Evolutionary conservation across 1,139 yeast genomes (phyloP).

Genomic region (Meyerozyma sp.): DNA sequence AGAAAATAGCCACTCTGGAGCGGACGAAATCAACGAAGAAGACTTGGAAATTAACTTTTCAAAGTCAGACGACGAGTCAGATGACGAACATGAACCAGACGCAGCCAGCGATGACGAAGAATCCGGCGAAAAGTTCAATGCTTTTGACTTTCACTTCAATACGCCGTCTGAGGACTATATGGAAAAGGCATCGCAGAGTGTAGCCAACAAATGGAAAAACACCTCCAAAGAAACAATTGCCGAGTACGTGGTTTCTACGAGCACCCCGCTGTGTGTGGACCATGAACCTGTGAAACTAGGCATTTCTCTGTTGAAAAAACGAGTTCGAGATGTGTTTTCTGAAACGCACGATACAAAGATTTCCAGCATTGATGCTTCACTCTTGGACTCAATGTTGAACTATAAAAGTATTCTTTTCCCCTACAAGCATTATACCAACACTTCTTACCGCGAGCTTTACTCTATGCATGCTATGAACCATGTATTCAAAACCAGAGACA

Average conservation of each 20-base stretch:
- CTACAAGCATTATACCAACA: slow-evolving; percentile 33
- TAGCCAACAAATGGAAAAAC: slow-evolving; percentile 23
- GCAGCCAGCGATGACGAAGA: slow-evolving; percentile 24
- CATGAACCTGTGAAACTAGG: neutral
- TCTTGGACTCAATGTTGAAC: slow-evolving; percentile 58
- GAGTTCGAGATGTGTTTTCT: slow-evolving; percentile 24
- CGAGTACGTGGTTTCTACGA: slow-evolving; percentile 1
- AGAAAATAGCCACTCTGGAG: slow-evolving; percentile 20
- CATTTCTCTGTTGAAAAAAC: slow-evolving; percentile 19
- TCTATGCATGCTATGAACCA: slow-evolving; percentile 76
- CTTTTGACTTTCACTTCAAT: slow-evolving; percentile 75
- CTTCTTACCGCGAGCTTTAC: slow-evolving; percentile 59
- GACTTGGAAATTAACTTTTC: slow-evolving; percentile 23
- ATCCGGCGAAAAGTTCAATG: slow-evolving; percentile 34
- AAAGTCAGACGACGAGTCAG: slow-evolving; percentile 14
- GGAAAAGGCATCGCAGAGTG: slow-evolving; percentile 17
- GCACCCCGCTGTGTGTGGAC: neutral
- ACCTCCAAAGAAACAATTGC: slow-evolving; percentile 11
- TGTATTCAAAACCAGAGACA: slow-evolving; percentile 78
- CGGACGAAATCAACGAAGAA: slow-evolving; percentile 12
- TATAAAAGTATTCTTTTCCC: slow-evolving; percentile 74
- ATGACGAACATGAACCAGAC: slow-evolving; percentile 22
- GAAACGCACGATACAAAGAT: slow-evolving; percentile 9
- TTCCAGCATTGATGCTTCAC: slow-evolving; percentile 17
- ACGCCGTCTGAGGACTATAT: slow-evolving; percentile 39